A percentile compares a stretch with the other conserved stretches of the same genome.
Conservation (phyloP, 2,329 filamentous ascomycete genomes). For the Aureobasidium sp. region DNA sequence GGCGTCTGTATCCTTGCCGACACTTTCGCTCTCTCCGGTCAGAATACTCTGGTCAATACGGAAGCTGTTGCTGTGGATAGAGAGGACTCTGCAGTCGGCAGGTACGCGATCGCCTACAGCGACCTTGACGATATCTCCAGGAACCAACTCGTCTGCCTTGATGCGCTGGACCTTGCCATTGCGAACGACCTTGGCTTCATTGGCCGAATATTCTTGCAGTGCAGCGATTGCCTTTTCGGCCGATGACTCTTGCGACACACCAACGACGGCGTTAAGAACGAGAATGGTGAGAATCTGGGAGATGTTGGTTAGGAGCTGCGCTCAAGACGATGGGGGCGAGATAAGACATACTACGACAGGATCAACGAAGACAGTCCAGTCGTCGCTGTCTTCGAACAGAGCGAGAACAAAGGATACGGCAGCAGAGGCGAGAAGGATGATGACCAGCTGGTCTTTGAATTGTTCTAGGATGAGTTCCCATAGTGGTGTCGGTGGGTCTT, state of each 20-base stretch:
- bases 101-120: constrained; percentile 88
- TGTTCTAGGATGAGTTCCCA: constrained; percentile 97
- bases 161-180: constrained; percentile 72
- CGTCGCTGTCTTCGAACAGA: constrained; percentile 84
- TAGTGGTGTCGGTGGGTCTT: constrained; percentile 90
- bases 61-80: constrained; percentile 96
- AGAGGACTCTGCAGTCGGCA: constrained; percentile 82
- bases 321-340: background rate
- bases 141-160: constrained; percentile 95
- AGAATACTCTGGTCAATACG: constrained; percentile 93
- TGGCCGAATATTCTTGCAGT: constrained; percentile 97
- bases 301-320: constrained; percentile 13
- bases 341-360: constrained; percentile 69
- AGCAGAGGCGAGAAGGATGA: constrained; percentile 88
- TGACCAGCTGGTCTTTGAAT: constrained; percentile 97
- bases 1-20: constrained; percentile 66
- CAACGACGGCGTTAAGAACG: constrained; percentile 91
- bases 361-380: constrained; percentile 96
- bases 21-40: constrained; percentile 95
- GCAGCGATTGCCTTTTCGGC: constrained; percentile 98
- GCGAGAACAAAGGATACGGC: constrained; percentile 89
- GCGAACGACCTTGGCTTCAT: constrained; percentile 88
- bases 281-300: constrained; percentile 86
- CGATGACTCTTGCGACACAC: constrained; percentile 96
- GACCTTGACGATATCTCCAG: constrained; percentile 83